Base-by-base conservation (phyloP, 805 yeast genomes). In the Wickerhamiella cacticola region DNA sequence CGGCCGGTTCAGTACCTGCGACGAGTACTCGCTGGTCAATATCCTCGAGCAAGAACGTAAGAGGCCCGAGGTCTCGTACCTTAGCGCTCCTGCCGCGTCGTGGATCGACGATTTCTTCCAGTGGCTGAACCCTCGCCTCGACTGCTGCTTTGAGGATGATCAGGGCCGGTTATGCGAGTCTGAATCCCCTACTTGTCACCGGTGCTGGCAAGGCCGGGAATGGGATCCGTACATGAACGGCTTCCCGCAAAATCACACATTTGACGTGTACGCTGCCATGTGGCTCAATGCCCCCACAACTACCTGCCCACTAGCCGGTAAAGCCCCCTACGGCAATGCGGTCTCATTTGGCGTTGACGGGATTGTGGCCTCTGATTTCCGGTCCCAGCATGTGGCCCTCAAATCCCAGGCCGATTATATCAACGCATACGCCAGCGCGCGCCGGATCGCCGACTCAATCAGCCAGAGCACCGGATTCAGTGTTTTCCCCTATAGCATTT, bases 251-350 rank as follows among this genome's bases (percentile, higher is more conserved):
- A 78, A 77, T 31, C 73, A 71, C 0, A 79, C 79, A 29, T 89
- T 89, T 58, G 75, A 82, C 76, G 68, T 68, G 40, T 85, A 71
- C 56, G 80, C 87, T 59, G 63, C 74, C 19, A 75, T 81, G 36
- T 89, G 98, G 98, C 83, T 89, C 22, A 70, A 76, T 34, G 66
- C 85, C 1, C 57, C 55, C 42, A 83, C 85, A 22, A 92, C 83
- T 57, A 85, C 89, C 2, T 89, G 98, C 63, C 96, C 97, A 1
- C 67, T 89, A 23, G 97, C 95, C 3, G 98, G 98, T 1, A 82
- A 83, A 58, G 96, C 96, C 0, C 95, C 96, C 0, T 89, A 89
- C 60, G 71, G 82, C 1, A 64, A 69, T 4, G 69, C 87, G 1
- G 26, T 48, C 12, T 25, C 44, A 3, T 29, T 26, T 10, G 10